Conservation (phyloP, 306 rosid species). For the Sphenostylis stenocarpa region DNA sequence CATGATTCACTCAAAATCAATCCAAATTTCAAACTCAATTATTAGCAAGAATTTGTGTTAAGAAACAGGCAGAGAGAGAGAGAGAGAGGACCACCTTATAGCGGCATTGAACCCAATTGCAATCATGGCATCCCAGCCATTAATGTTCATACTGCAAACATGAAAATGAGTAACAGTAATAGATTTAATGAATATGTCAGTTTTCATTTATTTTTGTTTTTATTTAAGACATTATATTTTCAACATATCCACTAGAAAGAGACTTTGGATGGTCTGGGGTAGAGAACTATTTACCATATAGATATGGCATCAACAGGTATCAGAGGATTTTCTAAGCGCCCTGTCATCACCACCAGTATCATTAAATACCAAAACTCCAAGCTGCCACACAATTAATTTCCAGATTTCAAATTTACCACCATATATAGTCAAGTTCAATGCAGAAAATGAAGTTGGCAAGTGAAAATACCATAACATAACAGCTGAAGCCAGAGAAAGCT, state of each 20-base stretch:
- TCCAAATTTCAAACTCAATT: neutral
- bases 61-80: neutral
- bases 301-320: constrained; percentile 73
- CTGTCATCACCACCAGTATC: constrained; percentile 68
- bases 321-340: constrained; percentile 62
- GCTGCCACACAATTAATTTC: constrained; percentile 43
- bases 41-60: neutral
- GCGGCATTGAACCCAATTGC: constrained; percentile 80
- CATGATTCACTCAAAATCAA: neutral
- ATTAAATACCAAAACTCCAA: constrained; percentile 92
- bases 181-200: too few species aligned
- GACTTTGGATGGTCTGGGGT: neutral
- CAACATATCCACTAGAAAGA: neutral
- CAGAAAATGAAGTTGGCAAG: constrained; percentile 10
- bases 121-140: constrained; percentile 83
- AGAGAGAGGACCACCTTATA: constrained; percentile 51
- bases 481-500: constrained; percentile 82
- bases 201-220: neutral
- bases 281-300: constrained; percentile 54
- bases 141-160: constrained; percentile 64
- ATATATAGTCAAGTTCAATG: neutral
- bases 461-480: constrained; percentile 68
- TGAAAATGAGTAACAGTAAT: neutral
- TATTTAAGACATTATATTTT: neutral
- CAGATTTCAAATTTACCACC: neutral